Percentiles rank a stretch among this genome's conserved stretches.
phyloP scores from a whole-genome alignment of 2,329 filamentous ascomycete genomes.

The Ophiosphaerella narmari region DNA sequence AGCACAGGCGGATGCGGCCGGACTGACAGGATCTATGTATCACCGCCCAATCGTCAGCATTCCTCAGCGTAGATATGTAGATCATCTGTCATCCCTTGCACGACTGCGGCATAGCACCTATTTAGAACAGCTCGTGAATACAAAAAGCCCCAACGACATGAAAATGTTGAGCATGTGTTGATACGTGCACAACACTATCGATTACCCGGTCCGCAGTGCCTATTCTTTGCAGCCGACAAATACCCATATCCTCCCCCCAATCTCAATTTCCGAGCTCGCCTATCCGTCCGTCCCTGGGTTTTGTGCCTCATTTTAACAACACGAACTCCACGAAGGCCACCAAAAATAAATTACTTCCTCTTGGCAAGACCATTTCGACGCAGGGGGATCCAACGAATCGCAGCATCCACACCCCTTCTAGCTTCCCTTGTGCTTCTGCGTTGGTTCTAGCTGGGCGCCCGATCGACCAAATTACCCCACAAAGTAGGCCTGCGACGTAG shows the following conservation, averaged over 20 bases:
- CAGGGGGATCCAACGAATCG: too few species aligned
- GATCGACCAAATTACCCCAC: too few species aligned
- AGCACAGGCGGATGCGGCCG: too few species aligned
- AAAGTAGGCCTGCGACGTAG: too few species aligned
- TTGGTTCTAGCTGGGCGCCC: too few species aligned
- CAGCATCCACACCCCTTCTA: too few species aligned
- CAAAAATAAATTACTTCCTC: too few species aligned
- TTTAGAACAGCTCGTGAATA: background rate
- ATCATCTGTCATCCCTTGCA: background rate
- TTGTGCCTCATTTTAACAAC: background rate
- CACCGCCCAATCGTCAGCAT: background rate
- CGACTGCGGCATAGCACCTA: background rate
- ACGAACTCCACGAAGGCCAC: too few species aligned
- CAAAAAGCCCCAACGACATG: background rate
- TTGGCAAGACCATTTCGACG: too few species aligned
- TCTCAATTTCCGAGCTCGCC: constrained; percentile 7
- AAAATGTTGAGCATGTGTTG: background rate
- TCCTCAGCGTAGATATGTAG: background rate
- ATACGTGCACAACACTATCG: background rate
- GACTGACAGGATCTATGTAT: background rate
- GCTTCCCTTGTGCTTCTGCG: too few species aligned
- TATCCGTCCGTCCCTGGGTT: background rate
- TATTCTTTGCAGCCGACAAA: constrained; percentile 2
- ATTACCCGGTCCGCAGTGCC: constrained; percentile 16
- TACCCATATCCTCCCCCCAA: background rate